A percentile compares a stretch with the other conserved stretches of the same genome.
phyloP scores from a whole-genome alignment of 345 rosid species.

The Excoecaria cochinchinensis region DNA sequence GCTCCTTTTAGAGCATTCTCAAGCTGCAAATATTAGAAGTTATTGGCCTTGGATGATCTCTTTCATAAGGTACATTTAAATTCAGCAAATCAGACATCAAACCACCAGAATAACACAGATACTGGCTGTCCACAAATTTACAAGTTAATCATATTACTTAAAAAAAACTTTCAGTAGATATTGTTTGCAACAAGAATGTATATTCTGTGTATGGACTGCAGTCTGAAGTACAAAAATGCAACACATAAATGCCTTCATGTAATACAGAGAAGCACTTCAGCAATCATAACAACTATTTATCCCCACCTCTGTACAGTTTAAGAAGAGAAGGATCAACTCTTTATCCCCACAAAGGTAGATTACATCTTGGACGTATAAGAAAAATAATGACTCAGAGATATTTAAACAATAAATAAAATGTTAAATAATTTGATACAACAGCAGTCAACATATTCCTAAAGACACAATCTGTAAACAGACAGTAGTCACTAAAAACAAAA shows the following conservation, averaged over 20 bases:
- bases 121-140: not conserved
- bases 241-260: not conserved
- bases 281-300: not conserved
- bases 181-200: not conserved
- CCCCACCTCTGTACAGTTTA: not conserved
- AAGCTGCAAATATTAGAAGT: constrained; percentile 46
- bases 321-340: not conserved
- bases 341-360: no score
- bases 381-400: not conserved
- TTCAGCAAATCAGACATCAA: not conserved
- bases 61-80: not conserved
- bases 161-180: not conserved
- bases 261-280: not conserved
- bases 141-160: not conserved
- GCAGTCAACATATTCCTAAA: not conserved
- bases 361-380: no score
- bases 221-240: no score
- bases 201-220: not conserved
- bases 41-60: not conserved
- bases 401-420: not conserved
- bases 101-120: not conserved
- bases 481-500: not conserved
- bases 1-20: constrained; percentile 81
- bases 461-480: not conserved
- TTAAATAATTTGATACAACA: not conserved